These are phyloP conservation scores for Harringtonia aguacate DNA, from an alignment of 2,329 filamentous ascomycete genomes.

Conservation along the genomic window DNA sequence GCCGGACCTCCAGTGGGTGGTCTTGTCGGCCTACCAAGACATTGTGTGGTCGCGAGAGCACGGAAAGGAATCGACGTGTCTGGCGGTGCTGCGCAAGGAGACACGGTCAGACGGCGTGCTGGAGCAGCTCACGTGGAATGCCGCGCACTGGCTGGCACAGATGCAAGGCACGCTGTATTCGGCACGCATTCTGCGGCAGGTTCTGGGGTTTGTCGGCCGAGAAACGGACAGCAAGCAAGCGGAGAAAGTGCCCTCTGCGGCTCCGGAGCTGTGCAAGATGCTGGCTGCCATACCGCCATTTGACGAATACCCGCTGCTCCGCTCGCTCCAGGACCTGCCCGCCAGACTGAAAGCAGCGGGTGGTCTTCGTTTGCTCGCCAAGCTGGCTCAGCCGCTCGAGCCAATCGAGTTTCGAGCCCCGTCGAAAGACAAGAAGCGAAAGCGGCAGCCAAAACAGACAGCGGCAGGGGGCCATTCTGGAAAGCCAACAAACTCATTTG, in stretches of 20 bases:
- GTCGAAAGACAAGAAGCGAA: constrained; percentile 6
- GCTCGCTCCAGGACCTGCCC: constrained; percentile 6
- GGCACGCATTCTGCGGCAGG: constrained; percentile 42
- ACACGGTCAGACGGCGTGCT: constrained; percentile 17
- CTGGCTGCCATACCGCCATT: constrained; percentile 4
- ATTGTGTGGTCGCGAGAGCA: constrained; percentile 20
- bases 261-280: not conserved
- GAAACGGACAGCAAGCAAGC: not conserved
- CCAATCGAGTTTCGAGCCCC: constrained; percentile 6
- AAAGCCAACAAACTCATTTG: constrained; percentile 8
- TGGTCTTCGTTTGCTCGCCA: constrained; percentile 3
- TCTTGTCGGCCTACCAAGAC: constrained; percentile 26
- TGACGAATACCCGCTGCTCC: constrained; percentile 8
- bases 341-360: constrained; percentile 4
- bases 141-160: constrained; percentile 51
- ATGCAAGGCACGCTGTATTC: constrained; percentile 52
- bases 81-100: constrained; percentile 18
- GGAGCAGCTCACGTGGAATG: constrained; percentile 37
- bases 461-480: not conserved
- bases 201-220: constrained; percentile 25
- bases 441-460: not conserved
- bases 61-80: constrained; percentile 19
- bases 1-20: constrained; percentile 19
- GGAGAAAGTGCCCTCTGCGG: not conserved
- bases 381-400: constrained; percentile 1